Base-by-base conservation (phyloP, 2,329 filamentous ascomycete genomes). In the Fonsecaea nubica region DNA sequence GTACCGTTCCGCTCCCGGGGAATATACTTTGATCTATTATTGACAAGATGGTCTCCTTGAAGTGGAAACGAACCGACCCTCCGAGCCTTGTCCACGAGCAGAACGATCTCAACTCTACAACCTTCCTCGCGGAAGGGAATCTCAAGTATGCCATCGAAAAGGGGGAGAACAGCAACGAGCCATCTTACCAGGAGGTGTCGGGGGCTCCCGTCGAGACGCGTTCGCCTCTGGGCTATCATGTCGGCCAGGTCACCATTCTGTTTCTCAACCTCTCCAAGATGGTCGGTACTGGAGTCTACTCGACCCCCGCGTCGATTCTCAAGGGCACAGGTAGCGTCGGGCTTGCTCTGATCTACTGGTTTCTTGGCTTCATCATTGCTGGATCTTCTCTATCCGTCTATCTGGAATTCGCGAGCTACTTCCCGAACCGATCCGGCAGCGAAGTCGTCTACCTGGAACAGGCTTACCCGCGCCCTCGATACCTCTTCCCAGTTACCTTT, bases 381-480 rank as follows among this genome's bases (percentile, higher is more conserved):
- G 74, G 81, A 0, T 81, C 85, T 2, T 84, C 83, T 1, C 81
- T 89, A 2, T 78, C 81, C 0, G 83, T 89, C 0, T 90, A 90
- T 64, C 83, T 90, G 8, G 89, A 91, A 72, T 84, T 86, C 13
- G 84, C 87, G 0, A 82, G 86, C 0, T 90, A 87, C 68, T 91
- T 90, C 65, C 88, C 88, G 0, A 90, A 85, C 72, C 84, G 89
- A 7, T 89, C 86, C 1, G 89, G 88, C 0, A 84, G 84, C 0
- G 87, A 91, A 71, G 88, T 89, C 0, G 88, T 89, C 0, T 91
- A 90, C 70, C 81, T 91, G 0, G 89, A 91, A 70, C 89, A 91
- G 72, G 86, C 87, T 0, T 91, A 85, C 68, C 88, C 88, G 0
- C 81, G 86, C 0, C 89, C 89, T 0, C 84, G 81, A 62, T 59